These are phyloP conservation scores for Yamagishiella unicocca DNA, from an alignment of 139 green algal species.

Conservation along the genomic window DNA sequence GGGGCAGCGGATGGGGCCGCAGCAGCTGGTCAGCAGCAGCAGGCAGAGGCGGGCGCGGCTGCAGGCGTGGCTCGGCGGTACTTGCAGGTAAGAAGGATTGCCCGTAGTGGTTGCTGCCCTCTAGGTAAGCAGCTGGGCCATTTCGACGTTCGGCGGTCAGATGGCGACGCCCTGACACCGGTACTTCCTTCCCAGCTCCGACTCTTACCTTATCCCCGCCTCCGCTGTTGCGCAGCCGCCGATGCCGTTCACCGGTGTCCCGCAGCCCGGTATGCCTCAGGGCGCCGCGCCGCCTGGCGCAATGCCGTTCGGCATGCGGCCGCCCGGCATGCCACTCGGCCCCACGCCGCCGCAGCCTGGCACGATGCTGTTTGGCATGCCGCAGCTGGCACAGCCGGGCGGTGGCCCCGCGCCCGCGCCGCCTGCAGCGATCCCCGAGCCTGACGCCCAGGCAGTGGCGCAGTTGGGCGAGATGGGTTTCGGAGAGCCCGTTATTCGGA, in stretches of 20 bases:
- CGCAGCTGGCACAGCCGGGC: background rate
- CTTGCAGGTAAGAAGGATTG: background rate
- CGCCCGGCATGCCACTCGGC: background rate
- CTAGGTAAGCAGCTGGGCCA: no score
- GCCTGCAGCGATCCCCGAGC: constrained; percentile 48
- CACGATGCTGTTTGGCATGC: background rate
- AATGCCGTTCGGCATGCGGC: background rate
- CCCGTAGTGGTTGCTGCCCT: background rate
- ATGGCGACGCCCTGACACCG: no score
- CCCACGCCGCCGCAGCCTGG: background rate
- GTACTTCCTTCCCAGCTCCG: no score
- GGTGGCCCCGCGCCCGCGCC: background rate
- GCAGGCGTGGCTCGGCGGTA: background rate
- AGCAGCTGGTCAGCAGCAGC: constrained; percentile 2
- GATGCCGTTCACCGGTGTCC: background rate
- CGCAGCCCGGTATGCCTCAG: background rate
- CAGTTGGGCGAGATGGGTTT: constrained; percentile 72
- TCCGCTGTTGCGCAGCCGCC: background rate
- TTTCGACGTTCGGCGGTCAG: no score
- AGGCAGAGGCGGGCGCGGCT: background rate
- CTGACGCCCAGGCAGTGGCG: constrained; percentile 18
- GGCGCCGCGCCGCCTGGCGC: background rate
- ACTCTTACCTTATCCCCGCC: background rate
- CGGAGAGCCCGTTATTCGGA: constrained; percentile 55
- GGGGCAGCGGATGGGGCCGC: background rate